These are phyloP conservation scores for Candida methanosorbosa DNA, from an alignment of 805 yeast species.

Conservation along the genomic window DNA sequence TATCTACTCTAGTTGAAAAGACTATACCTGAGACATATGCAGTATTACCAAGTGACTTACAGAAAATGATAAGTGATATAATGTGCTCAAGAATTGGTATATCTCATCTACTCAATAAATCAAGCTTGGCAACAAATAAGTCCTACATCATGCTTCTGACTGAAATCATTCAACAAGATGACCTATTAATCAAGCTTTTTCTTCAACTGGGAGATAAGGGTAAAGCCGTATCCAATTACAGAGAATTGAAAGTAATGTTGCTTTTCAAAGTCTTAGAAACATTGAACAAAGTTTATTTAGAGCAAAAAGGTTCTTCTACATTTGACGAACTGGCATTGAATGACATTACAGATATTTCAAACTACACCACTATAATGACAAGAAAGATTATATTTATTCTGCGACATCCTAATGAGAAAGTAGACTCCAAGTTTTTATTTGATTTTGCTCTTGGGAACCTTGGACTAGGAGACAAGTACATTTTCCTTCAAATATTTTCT, in stretches of 20 bases:
- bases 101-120: slow-evolving; percentile 9
- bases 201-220: background rate
- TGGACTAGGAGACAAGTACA: too few species aligned
- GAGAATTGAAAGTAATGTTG: slow-evolving; percentile 9
- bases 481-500: too few species aligned
- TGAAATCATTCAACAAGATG: slow-evolving; percentile 4
- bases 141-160: slow-evolving; percentile 4
- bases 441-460: too few species aligned
- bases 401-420: too few species aligned
- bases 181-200: slow-evolving; percentile 1
- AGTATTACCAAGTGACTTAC: slow-evolving; percentile 4
- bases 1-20: slow-evolving; percentile 7
- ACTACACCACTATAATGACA: too few species aligned
- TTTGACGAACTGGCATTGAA: too few species aligned
- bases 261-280: background rate
- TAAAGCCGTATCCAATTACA: slow-evolving; percentile 1
- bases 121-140: background rate
- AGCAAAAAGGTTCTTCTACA: too few species aligned
- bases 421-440: too few species aligned
- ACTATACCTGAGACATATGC: slow-evolving; percentile 14
- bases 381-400: too few species aligned
- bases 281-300: slow-evolving; percentile 8
- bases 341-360: too few species aligned
- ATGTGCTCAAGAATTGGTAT: slow-evolving; percentile 16
- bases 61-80: slow-evolving; percentile 2